Conservation (phyloP, 305 asterid species). For the Nicotiana rustica region DNA sequence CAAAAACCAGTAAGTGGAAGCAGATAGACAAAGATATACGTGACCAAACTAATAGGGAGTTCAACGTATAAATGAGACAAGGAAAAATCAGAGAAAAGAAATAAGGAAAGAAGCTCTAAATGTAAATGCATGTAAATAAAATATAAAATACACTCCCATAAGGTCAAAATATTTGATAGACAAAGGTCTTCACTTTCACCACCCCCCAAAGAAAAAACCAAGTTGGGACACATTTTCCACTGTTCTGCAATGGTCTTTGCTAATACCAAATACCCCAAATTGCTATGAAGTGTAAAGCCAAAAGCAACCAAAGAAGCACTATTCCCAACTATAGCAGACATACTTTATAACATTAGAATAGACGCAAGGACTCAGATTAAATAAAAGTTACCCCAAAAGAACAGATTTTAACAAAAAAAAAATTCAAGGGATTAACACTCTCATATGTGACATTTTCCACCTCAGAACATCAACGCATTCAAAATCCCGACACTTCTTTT, state of each 20-base stretch:
- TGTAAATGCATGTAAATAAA: background rate
- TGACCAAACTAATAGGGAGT: background rate
- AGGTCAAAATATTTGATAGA: background rate
- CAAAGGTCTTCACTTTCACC: conserved; percentile 11
- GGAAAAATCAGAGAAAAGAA: background rate
- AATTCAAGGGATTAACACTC: background rate
- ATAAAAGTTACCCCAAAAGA: background rate
- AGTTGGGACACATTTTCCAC: background rate
- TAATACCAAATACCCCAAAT: background rate
- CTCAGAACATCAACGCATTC: background rate
- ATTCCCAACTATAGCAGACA: background rate
- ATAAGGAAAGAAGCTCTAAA: background rate
- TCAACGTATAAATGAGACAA: background rate
- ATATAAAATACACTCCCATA: background rate
- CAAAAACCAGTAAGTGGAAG: background rate
- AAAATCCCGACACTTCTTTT: background rate
- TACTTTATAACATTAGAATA: background rate
- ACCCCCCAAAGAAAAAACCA: background rate
- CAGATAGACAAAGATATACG: background rate
- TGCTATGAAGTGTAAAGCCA: background rate
- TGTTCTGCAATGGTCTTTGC: background rate
- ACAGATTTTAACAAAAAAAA: background rate
- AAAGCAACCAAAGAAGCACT: conserved; percentile 16
- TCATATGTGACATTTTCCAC: background rate
- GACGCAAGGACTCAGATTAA: background rate